phyloP scores from a whole-genome alignment of 768 basidiomycete species.

The Leucocoprinus sp. region DNA sequence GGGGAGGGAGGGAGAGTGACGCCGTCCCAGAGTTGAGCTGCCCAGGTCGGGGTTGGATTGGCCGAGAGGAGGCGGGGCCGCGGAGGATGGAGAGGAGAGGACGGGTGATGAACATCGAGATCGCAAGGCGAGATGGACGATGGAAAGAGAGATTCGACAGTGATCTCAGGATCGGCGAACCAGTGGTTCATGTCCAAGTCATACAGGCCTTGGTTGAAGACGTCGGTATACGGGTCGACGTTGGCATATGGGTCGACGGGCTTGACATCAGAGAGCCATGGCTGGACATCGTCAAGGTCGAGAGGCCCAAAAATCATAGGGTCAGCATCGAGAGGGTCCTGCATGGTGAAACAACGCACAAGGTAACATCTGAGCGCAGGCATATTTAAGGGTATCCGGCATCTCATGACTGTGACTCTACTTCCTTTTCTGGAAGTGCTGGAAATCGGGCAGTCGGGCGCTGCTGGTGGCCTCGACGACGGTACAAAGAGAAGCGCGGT shows the following conservation, averaged over 20 bases:
- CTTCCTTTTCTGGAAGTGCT: no score
- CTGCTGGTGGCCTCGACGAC: no score
- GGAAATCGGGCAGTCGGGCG: no score
- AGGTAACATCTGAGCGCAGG: no score
- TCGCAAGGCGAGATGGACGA: slow-evolving; percentile 58
- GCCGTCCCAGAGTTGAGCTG: slow-evolving; percentile 53
- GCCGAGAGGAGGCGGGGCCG: slow-evolving; percentile 38
- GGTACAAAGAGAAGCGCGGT: no score
- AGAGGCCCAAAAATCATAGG: slow-evolving; percentile 52
- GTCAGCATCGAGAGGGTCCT: slow-evolving; percentile 36
- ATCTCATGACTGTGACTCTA: no score
- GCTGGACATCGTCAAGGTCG: slow-evolving; percentile 43
- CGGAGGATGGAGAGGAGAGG: slow-evolving; percentile 43
- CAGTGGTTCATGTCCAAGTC: slow-evolving; percentile 45
- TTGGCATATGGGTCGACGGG: slow-evolving; percentile 30
- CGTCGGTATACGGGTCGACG: no score
- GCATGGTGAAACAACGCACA: slow-evolving; percentile 31
- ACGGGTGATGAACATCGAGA: slow-evolving; percentile 32
- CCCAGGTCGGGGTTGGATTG: slow-evolving; percentile 64
- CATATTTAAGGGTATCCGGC: no score
- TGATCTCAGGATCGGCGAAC: slow-evolving; percentile 53
- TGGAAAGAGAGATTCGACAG: slow-evolving; percentile 33
- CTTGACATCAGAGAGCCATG: slow-evolving; percentile 20
- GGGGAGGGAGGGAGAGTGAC: slow-evolving; percentile 35
- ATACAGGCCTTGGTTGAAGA: slow-evolving; percentile 34